Evolutionary conservation across 1,284 basidiomycete species (phyloP).

Genomic region (Leucoagaricus sp.): DNA sequence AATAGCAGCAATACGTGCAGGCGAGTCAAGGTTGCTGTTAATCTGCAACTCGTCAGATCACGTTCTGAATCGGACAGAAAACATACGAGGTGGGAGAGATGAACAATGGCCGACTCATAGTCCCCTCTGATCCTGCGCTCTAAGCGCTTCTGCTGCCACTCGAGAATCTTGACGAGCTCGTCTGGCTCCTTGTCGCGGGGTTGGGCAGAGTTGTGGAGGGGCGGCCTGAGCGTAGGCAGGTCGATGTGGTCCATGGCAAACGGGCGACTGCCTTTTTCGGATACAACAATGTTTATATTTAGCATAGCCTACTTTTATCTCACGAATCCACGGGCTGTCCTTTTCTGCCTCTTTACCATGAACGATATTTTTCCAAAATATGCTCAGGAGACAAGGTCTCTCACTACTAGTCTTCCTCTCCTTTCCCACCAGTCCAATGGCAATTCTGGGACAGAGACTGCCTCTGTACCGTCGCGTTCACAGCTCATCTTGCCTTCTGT

Average conservation of each 20-base stretch:
- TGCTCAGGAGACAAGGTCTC: too few species aligned
- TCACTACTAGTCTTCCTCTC: too few species aligned
- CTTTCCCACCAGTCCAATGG: too few species aligned
- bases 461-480: too few species aligned
- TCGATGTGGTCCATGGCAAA: slow-evolving; percentile 12
- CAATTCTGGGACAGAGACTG: too few species aligned
- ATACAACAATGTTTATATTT: neutral
- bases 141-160: slow-evolving; percentile 75
- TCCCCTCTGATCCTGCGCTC: slow-evolving; percentile 71
- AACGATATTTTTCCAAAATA: too few species aligned
- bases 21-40: slow-evolving; percentile 17
- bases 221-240: slow-evolving; percentile 42
- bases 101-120: slow-evolving; percentile 71
- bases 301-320: too few species aligned
- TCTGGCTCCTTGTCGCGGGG: slow-evolving; percentile 56
- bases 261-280: slow-evolving; percentile 9
- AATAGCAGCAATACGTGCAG: slow-evolving; percentile 16
- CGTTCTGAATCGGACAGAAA: neutral
- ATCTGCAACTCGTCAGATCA: too few species aligned
- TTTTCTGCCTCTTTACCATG: too few species aligned
- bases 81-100: slow-evolving; percentile 73
- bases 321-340: too few species aligned
- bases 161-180: slow-evolving; percentile 52
- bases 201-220: slow-evolving; percentile 52
- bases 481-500: too few species aligned